phyloP scores from a whole-genome alignment of 495 filamentous ascomycete species.

The Annulohypoxylon nitens region DNA sequence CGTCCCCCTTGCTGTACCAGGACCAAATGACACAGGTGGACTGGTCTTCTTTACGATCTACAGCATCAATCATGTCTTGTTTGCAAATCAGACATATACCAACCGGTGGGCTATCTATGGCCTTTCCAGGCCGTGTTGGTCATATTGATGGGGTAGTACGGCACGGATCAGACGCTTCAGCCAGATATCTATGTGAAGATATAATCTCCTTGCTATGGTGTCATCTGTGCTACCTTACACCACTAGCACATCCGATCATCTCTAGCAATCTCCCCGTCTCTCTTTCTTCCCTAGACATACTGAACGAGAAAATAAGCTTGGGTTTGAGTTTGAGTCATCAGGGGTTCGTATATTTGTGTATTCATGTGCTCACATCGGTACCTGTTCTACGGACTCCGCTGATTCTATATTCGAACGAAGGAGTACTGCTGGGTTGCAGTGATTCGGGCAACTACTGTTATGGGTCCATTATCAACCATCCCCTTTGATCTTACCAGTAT shows the following conservation, averaged over 20 bases:
- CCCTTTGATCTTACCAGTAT: conserved; percentile 4
- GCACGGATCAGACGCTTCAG: conserved; percentile 2
- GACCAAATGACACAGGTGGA: background rate
- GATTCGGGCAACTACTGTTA: conserved; percentile 1
- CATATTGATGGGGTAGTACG: background rate
- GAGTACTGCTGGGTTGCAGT: background rate
- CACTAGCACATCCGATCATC: background rate
- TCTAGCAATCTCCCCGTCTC: background rate
- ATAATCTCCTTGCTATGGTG: conserved; percentile 6
- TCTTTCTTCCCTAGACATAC: background rate
- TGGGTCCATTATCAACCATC: background rate
- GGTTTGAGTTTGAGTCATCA: conserved; percentile 5
- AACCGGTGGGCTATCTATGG: background rate
- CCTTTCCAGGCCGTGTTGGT: no score
- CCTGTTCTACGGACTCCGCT: no score
- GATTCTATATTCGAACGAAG: background rate
- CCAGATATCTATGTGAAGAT: background rate
- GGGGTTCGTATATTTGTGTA: background rate
- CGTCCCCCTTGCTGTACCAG: no score
- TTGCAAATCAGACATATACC: conserved; percentile 11
- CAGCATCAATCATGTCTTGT: conserved; percentile 21
- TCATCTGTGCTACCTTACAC: conserved; percentile 7
- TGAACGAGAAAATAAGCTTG: background rate
- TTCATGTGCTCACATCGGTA: no score
- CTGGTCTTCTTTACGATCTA: background rate